Percentiles rank a stretch among this genome's conserved stretches.
Evolutionary conservation across 2,329 filamentous ascomycete genomes (phyloP).

Genomic region (Hypoxylon sp.): DNA sequence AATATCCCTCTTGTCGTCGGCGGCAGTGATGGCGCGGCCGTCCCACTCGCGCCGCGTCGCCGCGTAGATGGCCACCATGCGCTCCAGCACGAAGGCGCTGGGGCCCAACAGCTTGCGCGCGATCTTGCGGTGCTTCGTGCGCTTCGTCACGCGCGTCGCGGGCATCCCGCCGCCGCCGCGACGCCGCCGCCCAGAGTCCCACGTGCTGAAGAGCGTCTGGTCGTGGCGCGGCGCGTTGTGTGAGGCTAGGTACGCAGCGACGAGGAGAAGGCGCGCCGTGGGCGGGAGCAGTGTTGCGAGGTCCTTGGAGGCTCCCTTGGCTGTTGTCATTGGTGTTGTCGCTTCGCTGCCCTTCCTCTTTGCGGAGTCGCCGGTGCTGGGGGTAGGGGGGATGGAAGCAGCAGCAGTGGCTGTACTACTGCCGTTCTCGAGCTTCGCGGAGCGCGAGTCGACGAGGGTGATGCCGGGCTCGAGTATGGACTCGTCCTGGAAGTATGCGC

Average conservation of each 20-base stretch:
- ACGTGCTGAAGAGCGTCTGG: slow-evolving; percentile 76
- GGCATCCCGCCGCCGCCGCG: slow-evolving; percentile 54
- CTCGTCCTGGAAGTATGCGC: slow-evolving; percentile 76
- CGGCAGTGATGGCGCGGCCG: slow-evolving; percentile 45
- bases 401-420: too few species aligned
- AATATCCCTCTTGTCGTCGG: slow-evolving; percentile 50
- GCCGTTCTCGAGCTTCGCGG: slow-evolving; percentile 9
- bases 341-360: not conserved
- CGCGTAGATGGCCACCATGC: slow-evolving; percentile 79
- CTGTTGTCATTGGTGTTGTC: slow-evolving; percentile 13
- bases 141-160: slow-evolving; percentile 20
- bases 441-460: slow-evolving; percentile 17
- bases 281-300: slow-evolving; percentile 70
- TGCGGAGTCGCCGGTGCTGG: slow-evolving; percentile 12
- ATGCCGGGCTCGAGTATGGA: slow-evolving; percentile 72
- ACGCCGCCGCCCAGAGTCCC: slow-evolving; percentile 62
- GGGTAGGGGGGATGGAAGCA: slow-evolving; percentile 26
- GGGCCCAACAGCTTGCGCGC: slow-evolving; percentile 79
- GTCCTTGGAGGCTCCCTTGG: slow-evolving; percentile 45
- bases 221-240: slow-evolving; percentile 82
- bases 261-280: slow-evolving; percentile 75
- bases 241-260: slow-evolving; percentile 81
- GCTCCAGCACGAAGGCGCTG: slow-evolving; percentile 78
- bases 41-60: slow-evolving; percentile 68
- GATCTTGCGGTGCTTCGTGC: slow-evolving; percentile 66